Conservation (phyloP, 371 early-diverging fungal species). For the Mucor racemosus region DNA sequence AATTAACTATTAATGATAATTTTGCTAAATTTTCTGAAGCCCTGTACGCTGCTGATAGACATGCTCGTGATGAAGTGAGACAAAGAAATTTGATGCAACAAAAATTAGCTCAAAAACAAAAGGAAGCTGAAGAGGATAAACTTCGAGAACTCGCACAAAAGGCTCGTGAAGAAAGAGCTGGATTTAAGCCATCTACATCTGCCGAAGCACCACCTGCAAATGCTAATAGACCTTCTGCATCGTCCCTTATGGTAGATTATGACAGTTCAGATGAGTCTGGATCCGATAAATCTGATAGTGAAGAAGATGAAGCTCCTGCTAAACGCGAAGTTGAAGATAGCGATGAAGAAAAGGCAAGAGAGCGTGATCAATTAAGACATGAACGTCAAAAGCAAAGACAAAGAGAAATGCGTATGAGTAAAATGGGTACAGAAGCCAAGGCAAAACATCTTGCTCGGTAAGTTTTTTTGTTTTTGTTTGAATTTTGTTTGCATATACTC, state of each 20-base stretch:
- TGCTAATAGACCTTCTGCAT: slow-evolving; percentile 48
- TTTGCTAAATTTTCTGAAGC: slow-evolving; percentile 97
- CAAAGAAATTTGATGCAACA: slow-evolving; percentile 89
- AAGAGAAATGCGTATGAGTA: slow-evolving; percentile 85
- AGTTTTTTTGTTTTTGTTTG: slow-evolving; percentile 8
- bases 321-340: slow-evolving; percentile 22
- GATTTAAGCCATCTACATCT: slow-evolving; percentile 37
- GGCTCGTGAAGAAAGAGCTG: slow-evolving; percentile 85
- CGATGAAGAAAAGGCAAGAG: slow-evolving; percentile 64
- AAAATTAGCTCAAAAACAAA: slow-evolving; percentile 92
- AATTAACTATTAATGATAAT: slow-evolving; percentile 90
- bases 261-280: slow-evolving; percentile 55
- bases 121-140: slow-evolving; percentile 91
- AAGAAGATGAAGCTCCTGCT: slow-evolving; percentile 29
- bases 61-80: slow-evolving; percentile 93
- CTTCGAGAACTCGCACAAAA: slow-evolving; percentile 87
- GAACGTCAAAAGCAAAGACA: slow-evolving; percentile 87
- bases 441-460: slow-evolving; percentile 79
- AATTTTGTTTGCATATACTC: neutral
- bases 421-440: slow-evolving; percentile 90
- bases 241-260: slow-evolving; percentile 51
- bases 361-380: slow-evolving; percentile 89
- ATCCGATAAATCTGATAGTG: slow-evolving; percentile 42
- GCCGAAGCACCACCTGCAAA: slow-evolving; percentile 24
- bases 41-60: slow-evolving; percentile 90